Conservation (phyloP, 2,329 filamentous ascomycete genomes). For the Aspergillus tamarii region DNA sequence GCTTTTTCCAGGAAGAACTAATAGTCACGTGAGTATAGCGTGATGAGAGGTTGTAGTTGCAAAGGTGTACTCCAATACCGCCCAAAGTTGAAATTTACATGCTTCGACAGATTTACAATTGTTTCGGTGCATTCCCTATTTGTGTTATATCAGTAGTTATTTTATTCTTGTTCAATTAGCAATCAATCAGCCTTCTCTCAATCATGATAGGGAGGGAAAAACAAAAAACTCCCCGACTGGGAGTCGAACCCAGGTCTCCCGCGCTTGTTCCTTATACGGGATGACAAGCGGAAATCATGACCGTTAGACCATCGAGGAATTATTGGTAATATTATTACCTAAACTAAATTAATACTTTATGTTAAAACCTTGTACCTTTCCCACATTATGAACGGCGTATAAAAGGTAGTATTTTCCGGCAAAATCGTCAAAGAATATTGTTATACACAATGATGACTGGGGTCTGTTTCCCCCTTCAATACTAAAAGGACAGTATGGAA, state of each 20-base stretch:
- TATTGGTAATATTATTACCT: background rate
- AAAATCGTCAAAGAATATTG: background rate
- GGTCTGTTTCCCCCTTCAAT: background rate
- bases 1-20: background rate
- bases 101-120: no score
- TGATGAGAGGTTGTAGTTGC: no score
- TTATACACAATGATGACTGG: background rate
- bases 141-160: no score
- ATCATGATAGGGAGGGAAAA: background rate
- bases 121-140: no score
- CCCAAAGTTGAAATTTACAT: no score
- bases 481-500: background rate
- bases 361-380: background rate
- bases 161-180: no score
- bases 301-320: slow-evolving; percentile 27
- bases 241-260: slow-evolving; percentile 20
- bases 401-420: background rate
- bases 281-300: slow-evolving; percentile 22
- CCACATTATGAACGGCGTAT: background rate
- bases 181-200: no score
- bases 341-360: background rate
- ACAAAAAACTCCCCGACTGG: slow-evolving; percentile 15
- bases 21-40: no score
- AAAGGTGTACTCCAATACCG: no score
- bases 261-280: slow-evolving; percentile 12